Evolutionary conservation across 805 yeast species (phyloP), one percentile per base, ranked within the genome.

Genomic region (Yarrowia alimentaria): DNA sequence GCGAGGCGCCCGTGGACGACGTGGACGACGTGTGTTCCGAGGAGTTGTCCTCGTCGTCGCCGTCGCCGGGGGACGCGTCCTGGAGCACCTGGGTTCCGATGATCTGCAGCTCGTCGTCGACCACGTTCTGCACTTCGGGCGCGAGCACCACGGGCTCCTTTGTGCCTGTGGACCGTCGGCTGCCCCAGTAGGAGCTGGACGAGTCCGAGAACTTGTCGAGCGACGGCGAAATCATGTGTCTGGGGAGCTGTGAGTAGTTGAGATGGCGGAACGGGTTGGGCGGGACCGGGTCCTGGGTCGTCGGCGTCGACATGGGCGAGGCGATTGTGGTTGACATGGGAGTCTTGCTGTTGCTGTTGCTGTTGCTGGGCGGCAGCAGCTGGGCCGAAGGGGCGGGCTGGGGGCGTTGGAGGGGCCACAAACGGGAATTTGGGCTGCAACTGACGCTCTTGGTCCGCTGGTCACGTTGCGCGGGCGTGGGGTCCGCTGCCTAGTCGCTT

Each of bases 261-360:
- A 43, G 50, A 18, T 43, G 50, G 13, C 50, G 20, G 50, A 43
- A 43, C 16, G 35, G 50, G 37, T 31, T 43, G 37, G 22, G 4
- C n/a, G 37, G 47, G 3, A 19, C 47, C 14, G 47, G 37, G 30
- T 43, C 50, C 50, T 43, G 50, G 28, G 50, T 43, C 17, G 37
- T 31, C 30, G 50, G 50, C 17, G 50, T 43, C 19, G 50, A 43
- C 50, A 43, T 43, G 17, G 50, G 50, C 17, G 50, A 43, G 29
- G 50, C 50, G 37, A 43, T 43, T 26, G 47, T 40, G 21, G 50
- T 43, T 12, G 50, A 43, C 50, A 43, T 43, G 4, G 12, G 11
- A 8, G 12, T 4, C 11, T 11, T 9, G 38, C 1, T 3, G 28
- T 7, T 32, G 37, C 5, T 10, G 28, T 34, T 34, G 40, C 40